Conservation (phyloP, 352 stramenopile genomes). For the Globisporangium splendens region DNA sequence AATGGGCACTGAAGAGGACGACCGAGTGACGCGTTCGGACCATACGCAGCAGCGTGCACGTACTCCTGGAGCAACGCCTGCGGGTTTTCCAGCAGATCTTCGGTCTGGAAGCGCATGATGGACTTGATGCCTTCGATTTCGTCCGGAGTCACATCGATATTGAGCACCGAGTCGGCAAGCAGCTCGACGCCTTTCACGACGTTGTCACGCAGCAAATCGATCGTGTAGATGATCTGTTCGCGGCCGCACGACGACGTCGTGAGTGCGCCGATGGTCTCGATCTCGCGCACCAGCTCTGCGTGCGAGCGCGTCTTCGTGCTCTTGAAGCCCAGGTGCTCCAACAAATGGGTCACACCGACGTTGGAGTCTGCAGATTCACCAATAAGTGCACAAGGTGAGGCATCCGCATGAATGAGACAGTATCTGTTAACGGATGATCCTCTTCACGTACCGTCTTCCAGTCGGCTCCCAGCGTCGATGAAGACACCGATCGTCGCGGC, state of each 20-base stretch:
- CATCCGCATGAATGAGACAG: background rate
- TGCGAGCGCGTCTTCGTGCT: conserved; percentile 84
- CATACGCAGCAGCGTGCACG: conserved; percentile 88
- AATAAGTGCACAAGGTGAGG: conserved; percentile 3
- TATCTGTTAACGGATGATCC: too few relatives aligned
- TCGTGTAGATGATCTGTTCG: conserved; percentile 97
- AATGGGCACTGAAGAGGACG: conserved; percentile 76
- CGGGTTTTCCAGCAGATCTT: conserved; percentile 90
- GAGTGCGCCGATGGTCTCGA: conserved; percentile 92
- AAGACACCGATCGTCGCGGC: conserved; percentile 94
- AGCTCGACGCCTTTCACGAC: conserved; percentile 88
- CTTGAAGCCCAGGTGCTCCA: conserved; percentile 96
- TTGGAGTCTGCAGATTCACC: conserved; percentile 35
- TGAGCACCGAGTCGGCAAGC: conserved; percentile 85
- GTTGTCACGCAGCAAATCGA: conserved; percentile 95
- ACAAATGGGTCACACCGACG: conserved; percentile 90
- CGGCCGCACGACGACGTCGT: conserved; percentile 88
- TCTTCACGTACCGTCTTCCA: conserved; percentile 53
- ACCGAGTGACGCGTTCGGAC: conserved; percentile 61
- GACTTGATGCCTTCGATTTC: conserved; percentile 92
- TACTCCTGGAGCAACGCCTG: conserved; percentile 79
- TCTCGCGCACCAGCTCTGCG: conserved; percentile 83
- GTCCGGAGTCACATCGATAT: conserved; percentile 71
- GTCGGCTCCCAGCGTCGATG: conserved; percentile 88
- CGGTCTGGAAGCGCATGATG: conserved; percentile 92